Conservation (phyloP, 2,329 filamentous ascomycete genomes). For the Dothideomycetes sp. region DNA sequence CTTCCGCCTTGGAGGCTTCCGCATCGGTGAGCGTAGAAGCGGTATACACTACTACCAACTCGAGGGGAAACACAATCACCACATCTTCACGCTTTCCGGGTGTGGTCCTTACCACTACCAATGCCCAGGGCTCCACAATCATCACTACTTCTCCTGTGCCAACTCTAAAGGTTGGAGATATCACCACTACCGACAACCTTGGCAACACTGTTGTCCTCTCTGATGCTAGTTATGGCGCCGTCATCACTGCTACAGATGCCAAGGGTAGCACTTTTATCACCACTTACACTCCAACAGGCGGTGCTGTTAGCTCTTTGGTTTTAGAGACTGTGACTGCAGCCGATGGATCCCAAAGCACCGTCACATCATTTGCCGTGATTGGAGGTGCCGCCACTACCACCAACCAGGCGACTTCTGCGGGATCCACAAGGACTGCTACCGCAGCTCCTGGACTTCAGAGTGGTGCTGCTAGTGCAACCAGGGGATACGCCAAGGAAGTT, state of each 20-base stretch:
- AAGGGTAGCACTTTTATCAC: conserved; percentile 31
- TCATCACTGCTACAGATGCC: conserved; percentile 32
- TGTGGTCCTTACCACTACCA: conserved; percentile 24
- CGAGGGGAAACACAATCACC: conserved; percentile 17
- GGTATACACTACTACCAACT: conserved; percentile 20
- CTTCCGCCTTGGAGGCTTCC: conserved; percentile 24
- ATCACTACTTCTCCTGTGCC: conserved; percentile 25
- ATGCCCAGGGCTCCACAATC: conserved; percentile 24
- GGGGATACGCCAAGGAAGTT: conserved; percentile 17
- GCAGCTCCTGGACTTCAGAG: conserved; percentile 28
- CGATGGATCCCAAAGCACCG: conserved; percentile 25
- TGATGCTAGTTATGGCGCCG: conserved; percentile 22
- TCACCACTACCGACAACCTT: conserved; percentile 27
- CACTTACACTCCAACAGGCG: conserved; percentile 35
- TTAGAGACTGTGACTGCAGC: conserved; percentile 24
- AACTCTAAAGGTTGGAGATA: conserved; percentile 25
- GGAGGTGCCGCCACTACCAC: conserved; percentile 16
- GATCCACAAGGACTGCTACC: conserved; percentile 7
- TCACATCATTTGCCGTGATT: conserved; percentile 34
- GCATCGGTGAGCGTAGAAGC: conserved; percentile 20
- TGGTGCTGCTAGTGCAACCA: conserved; percentile 19
- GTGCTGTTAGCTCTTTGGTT: conserved; percentile 27
- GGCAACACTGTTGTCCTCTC: conserved; percentile 27
- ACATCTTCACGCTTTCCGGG: conserved; percentile 26
- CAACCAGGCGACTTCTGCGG: conserved; percentile 7